Base-by-base conservation (phyloP, 2,329 filamentous ascomycete genomes). In the Penicillium nordicum region DNA sequence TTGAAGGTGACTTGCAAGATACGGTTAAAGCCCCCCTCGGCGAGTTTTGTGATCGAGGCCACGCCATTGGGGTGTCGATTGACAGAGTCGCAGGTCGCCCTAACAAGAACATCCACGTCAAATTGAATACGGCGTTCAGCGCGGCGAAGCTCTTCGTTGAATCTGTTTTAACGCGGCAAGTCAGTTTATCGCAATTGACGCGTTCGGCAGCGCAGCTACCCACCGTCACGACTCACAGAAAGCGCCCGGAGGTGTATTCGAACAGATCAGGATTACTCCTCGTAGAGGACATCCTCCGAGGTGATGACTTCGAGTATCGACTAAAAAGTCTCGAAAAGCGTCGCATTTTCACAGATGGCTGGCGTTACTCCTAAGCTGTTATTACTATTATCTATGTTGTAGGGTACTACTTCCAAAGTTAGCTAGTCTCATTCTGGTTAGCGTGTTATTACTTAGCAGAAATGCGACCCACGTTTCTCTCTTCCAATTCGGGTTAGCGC, bases 11-110 rank as follows among this genome's bases (percentile, higher is more conserved):
- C 44, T 36, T 71, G 67, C 12, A 76, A 67, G 14, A 72, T 59
- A 12, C 72, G 67, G 49, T 76, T 76, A 50, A 73, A 74, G 3
- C 71, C 69, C 37, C 72, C 73, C 45, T 77, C 73, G 1, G 67
- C 66, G 21, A 76, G 42, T 56, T 76, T 76, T 11, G 50, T 49
- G 29, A 63, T 52, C 57, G 64, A 46, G 21, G 56, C 38, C 36
- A 57, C 32, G 25, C 23, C 23, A 51, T 47, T 50, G 10, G 45
- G 11, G 3, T 23, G 37, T 44, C 57, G 47, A 12, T 25, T 27
- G n/a, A 60, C 23, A 34, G 57, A 62, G 29, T 46, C 36, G 14
- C 48, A 53, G 16, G 49, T 55, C 6, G 29, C 30, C 7, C 42
- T 53, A 40, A 32, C 50, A 40, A 62, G 38, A 29, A 54, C 52